A percentile compares a stretch with the other conserved stretches of the same genome.
These are phyloP conservation scores for Acacia pycnantha DNA, from an alignment of 331 rosid species.

Conservation along the genomic window DNA sequence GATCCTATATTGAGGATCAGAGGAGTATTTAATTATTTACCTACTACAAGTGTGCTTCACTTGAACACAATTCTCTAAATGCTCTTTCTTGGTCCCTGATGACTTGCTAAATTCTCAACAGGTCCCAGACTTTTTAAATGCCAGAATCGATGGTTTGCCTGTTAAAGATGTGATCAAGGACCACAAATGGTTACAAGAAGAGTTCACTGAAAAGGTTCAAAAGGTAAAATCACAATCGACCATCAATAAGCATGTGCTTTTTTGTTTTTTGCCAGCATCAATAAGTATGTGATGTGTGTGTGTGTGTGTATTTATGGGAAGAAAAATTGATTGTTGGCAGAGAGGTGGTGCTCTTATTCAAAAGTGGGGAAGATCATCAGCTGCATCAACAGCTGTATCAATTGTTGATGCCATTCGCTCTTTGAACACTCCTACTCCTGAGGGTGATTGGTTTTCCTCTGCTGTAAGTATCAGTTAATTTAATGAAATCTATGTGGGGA, in stretches of 20 bases:
- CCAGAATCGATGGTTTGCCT: slow-evolving; percentile 77
- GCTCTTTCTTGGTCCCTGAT: slow-evolving; percentile 16
- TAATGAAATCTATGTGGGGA: not conserved
- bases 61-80: slow-evolving; percentile 11
- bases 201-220: slow-evolving; percentile 79
- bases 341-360: slow-evolving; percentile 89
- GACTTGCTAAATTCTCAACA: slow-evolving; percentile 30
- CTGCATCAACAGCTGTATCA: slow-evolving; percentile 94
- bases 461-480: slow-evolving; percentile 59
- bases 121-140: slow-evolving; percentile 97
- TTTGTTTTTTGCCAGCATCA: not conserved
- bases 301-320: not conserved
- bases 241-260: not conserved
- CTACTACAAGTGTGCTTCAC: not conserved
- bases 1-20: no score
- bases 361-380: slow-evolving; percentile 99
- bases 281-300: not conserved
- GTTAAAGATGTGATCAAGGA: slow-evolving; percentile 91
- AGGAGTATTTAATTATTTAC: slow-evolving; percentile 5
- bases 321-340: slow-evolving; percentile 41
- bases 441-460: slow-evolving; percentile 97
- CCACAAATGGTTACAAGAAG: slow-evolving; percentile 86
- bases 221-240: slow-evolving; percentile 47
- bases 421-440: slow-evolving; percentile 79
- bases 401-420: slow-evolving; percentile 86